Evolutionary conservation across 306 rosid species (phyloP), one percentile per base, ranked within the genome.

Genomic region (Acacia melanoxylon): DNA sequence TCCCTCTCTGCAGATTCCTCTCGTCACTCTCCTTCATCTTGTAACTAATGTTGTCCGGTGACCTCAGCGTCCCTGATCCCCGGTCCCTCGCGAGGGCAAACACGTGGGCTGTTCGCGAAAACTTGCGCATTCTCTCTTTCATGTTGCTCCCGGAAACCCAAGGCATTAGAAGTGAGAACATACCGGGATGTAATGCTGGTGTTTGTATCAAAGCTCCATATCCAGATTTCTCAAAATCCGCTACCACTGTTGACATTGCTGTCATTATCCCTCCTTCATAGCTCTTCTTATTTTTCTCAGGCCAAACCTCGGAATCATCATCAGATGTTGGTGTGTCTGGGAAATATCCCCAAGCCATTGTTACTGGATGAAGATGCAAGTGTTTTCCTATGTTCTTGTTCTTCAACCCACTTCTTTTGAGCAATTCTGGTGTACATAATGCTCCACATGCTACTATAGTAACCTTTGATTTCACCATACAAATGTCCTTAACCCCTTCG

Each of bases 181-280:
- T 86, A 16, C 98, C 98, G 0, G 97, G 98, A 81, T 94, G 98
- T 75, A 94, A 79, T 25, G 98, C 83, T 37, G 98, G 98, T 58
- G 98, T 94, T 77, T 94, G 98, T 80, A 94, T 92, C 77, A 92
- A 58, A 0, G 89, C 93, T 10, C 98, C 95, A 61, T 92, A 90
- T 35, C 97, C 94, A 14, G 97, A 89, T 46, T 80, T 80, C 4
- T 89, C 88, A 66, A 88, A 71, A 58, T 89, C 91, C 0, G 89
- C 93, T 13, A 75, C 91, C 59, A 90, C 92, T 0, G 91, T 71
- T 4, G 96, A 94, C 96, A 94, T 94, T 78, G 96, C 91, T 73
- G 97, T 94, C 97, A 94, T 91, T 82, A 92, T 92, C 71, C 94
- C 98, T 79, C 98, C 97, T 82, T 94, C 96, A 44, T 87, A 94